Base-by-base conservation (phyloP, 805 yeast genomes). In the Blastobotrys chiropterorum region DNA sequence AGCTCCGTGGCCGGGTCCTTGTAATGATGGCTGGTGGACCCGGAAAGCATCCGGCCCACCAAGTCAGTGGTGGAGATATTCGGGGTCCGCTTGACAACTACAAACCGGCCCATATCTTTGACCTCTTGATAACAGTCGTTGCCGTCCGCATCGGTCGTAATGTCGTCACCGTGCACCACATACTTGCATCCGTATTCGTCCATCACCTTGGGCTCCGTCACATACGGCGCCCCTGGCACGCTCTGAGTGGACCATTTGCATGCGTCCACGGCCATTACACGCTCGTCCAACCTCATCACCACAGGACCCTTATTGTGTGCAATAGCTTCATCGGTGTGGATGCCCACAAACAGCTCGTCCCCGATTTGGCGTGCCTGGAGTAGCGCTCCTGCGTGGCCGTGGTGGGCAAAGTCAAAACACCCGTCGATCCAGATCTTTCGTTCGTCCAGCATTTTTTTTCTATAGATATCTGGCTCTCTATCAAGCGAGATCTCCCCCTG, bases 151-250 rank as follows among this genome's bases (percentile, higher is more conserved):
- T 94, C 98, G 1, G 97, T 86, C 21, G 97, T 94, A 58, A 94
- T 89, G 65, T 94, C 99, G 68, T 94, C 99, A 4, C 99, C 99
- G 67, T 94, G 99, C 8, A 94, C 96, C n/a, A 94, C 99, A 66
- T 83, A 94, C 63, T 80, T 70, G 71, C 99, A 94, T 4, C 78
- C 79, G 63, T 80, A 80, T 21, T 73, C 59, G 59, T 86, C 89
- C 88, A 90, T 78, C 49, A 88, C 85, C 42, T 70, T 72, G 0
- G 95, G 95, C 57, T 82, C 86, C 0, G 99, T 94, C 13, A 92
- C 97, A 64, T 94, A 94, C 1, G 99, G 99, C 0, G 98, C 97
- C 56, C 77, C 73, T 1, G 82, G 77, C 15, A 92, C 77, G 0
- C 85, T 80, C 44, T 72, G 62, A 1, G 90, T 82, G 48, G 85